These are phyloP conservation scores for Lentinula edodes DNA, from an alignment of 768 basidiomycete species.

Conservation along the genomic window DNA sequence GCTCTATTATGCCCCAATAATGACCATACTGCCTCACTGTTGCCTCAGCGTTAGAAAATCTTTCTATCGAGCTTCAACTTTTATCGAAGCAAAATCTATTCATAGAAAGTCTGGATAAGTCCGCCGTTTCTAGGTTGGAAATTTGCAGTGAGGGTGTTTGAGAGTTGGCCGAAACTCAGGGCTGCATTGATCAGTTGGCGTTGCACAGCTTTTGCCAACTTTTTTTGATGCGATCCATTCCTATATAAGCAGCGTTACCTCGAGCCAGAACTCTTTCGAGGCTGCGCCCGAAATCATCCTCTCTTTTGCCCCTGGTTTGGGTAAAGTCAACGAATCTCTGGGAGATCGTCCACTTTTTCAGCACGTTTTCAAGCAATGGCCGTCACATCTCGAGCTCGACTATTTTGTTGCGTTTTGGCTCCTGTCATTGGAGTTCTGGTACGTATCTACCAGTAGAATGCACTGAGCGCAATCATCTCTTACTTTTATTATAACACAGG, in stretches of 20 bases:
- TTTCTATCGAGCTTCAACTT: not conserved
- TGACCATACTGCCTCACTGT: not conserved
- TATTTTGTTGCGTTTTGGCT: not conserved
- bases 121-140: not conserved
- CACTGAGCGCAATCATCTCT: not conserved
- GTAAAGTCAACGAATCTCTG: conserved; percentile 5
- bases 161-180: not conserved
- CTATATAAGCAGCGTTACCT: not conserved
- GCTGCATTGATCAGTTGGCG: not conserved
- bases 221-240: not conserved
- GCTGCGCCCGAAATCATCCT: conserved; percentile 3
- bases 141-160: not conserved
- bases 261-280: not conserved
- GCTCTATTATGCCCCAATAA: not conserved
- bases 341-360: not conserved
- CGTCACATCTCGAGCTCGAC: not conserved
- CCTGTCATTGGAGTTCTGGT: not conserved
- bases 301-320: conserved; percentile 6
- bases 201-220: not conserved
- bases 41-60: not conserved
- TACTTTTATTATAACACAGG: conserved; percentile 13
- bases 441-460: not conserved
- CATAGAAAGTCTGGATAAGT: not conserved
- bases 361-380: not conserved
- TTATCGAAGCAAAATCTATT: not conserved